Percentiles rank a stretch among this genome's conserved stretches.
These are phyloP conservation scores for Gentiana straminea DNA, from an alignment of 257 asterid species.

Conservation along the genomic window DNA sequence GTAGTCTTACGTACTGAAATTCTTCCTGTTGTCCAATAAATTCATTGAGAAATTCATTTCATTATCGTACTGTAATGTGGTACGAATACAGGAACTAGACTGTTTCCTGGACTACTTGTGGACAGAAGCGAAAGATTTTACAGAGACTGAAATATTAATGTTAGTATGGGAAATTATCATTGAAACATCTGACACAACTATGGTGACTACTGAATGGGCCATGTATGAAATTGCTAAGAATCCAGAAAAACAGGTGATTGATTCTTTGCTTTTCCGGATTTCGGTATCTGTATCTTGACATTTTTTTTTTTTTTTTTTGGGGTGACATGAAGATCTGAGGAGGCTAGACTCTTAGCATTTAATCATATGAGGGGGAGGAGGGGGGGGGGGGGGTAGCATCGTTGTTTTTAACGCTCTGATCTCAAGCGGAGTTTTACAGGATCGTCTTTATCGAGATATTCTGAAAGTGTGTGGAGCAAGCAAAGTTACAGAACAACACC, in stretches of 20 bases:
- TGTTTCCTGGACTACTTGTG: constrained; percentile 60
- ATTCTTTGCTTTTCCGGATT: not conserved
- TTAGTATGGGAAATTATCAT: constrained; percentile 77
- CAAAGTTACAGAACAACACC: constrained; percentile 52
- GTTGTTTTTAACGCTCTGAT: not conserved
- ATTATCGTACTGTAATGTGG: not conserved
- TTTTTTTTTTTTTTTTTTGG: not conserved
- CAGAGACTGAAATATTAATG: constrained; percentile 63
- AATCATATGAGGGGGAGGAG: no score
- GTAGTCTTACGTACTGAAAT: not conserved
- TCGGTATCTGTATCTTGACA: not conserved
- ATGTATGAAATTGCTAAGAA: constrained; percentile 77
- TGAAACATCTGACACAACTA: constrained; percentile 74
- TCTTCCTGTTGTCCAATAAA: no score
- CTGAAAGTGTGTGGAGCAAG: constrained; percentile 42
- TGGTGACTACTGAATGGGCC: constrained; percentile 82
- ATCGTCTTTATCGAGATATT: constrained; percentile 35
- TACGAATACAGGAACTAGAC: constrained; percentile 35
- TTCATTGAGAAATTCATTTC: not conserved
- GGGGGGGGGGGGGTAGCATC: no score
- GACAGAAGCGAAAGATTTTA: constrained; percentile 43
- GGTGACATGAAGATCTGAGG: no score
- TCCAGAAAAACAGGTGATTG: constrained; percentile 54
- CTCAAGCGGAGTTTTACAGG: constrained; percentile 21
- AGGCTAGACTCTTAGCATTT: no score